Conservation (phyloP, 2,329 filamentous ascomycete genomes). For the Emydomyces testavorans region DNA sequence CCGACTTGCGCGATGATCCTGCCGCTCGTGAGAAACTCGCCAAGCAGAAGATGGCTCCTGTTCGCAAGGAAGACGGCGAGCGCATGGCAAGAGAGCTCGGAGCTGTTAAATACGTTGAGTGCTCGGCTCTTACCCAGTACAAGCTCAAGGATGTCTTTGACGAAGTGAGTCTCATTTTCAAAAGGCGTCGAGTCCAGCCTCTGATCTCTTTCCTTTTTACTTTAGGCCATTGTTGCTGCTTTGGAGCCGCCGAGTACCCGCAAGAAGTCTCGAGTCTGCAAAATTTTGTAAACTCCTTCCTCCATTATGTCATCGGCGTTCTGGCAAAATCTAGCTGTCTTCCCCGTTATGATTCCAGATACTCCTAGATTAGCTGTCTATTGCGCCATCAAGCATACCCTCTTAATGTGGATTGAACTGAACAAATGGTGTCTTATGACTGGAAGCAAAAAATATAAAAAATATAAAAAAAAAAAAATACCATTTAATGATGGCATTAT, state of each 20-base stretch:
- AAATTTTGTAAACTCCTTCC: constrained; percentile 3
- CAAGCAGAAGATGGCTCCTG: constrained; percentile 93
- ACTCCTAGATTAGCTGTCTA: constrained; percentile 11
- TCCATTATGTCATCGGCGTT: constrained; percentile 8
- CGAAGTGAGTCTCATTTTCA: constrained; percentile 54
- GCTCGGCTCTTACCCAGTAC: constrained; percentile 93
- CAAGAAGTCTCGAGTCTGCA: constrained; percentile 35
- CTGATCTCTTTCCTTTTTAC: not conserved
- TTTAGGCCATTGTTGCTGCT: constrained; percentile 84
- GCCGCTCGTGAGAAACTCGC: constrained; percentile 80
- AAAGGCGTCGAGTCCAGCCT: not conserved
- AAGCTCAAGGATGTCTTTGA: constrained; percentile 99
- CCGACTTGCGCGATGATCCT: constrained; percentile 82
- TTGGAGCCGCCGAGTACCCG: constrained; percentile 75
- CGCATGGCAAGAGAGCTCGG: constrained; percentile 95
- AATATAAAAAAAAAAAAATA: too few relatives aligned
- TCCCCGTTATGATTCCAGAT: constrained; percentile 10
- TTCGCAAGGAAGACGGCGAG: constrained; percentile 85
- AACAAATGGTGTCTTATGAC: constrained; percentile 8
- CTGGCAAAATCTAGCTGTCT: constrained; percentile 11
- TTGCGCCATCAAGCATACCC: constrained; percentile 9
- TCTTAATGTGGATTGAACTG: constrained; percentile 12
- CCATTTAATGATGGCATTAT: constrained; percentile 13
- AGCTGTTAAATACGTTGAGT: constrained; percentile 97
- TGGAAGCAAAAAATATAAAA: constrained; percentile 5